These are phyloP conservation scores for Camellia japonica DNA, from an alignment of 148 eudicot genomes.

Conservation along the genomic window DNA sequence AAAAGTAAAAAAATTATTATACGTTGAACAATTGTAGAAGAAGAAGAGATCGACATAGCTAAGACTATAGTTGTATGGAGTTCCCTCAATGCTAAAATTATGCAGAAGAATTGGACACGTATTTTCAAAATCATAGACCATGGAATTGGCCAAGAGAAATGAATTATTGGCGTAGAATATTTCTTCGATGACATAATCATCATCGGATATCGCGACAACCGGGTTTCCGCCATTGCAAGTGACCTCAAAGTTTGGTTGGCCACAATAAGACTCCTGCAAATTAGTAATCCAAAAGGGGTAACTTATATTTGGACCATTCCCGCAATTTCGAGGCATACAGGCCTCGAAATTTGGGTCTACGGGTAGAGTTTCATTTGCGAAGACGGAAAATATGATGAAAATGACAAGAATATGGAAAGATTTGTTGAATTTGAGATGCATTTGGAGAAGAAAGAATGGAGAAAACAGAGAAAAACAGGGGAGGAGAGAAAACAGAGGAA, in stretches of 20 bases:
- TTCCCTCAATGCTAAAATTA: conserved; percentile 34
- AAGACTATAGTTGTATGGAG: conserved; percentile 28
- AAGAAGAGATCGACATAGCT: conserved; percentile 31
- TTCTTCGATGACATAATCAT: conserved; percentile 35
- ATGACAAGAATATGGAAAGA: not conserved
- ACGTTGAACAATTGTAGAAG: conserved; percentile 9
- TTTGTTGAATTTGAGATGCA: conserved; percentile 18
- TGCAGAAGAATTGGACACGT: conserved; percentile 5
- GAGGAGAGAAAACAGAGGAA: no score
- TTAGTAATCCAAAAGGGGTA: conserved; percentile 47
- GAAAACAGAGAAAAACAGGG: not conserved
- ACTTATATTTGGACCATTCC: conserved; percentile 34
- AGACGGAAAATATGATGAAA: conserved; percentile 13
- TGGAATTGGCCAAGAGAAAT: conserved; percentile 25
- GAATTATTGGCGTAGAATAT: conserved; percentile 35
- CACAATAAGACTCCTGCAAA: conserved; percentile 25
- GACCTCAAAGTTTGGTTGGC: conserved; percentile 6
- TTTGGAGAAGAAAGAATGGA: conserved; percentile 3
- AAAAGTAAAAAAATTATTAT: no score
- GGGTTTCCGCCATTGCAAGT: conserved; percentile 5
- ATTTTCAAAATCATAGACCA: conserved; percentile 22
- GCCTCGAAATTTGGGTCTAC: conserved; percentile 13
- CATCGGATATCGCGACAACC: conserved; percentile 25
- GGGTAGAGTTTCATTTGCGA: conserved; percentile 7
- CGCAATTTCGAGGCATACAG: conserved; percentile 41